Base-by-base conservation (phyloP, 1,284 basidiomycete genomes). In the Megacollybia platyphylla region DNA sequence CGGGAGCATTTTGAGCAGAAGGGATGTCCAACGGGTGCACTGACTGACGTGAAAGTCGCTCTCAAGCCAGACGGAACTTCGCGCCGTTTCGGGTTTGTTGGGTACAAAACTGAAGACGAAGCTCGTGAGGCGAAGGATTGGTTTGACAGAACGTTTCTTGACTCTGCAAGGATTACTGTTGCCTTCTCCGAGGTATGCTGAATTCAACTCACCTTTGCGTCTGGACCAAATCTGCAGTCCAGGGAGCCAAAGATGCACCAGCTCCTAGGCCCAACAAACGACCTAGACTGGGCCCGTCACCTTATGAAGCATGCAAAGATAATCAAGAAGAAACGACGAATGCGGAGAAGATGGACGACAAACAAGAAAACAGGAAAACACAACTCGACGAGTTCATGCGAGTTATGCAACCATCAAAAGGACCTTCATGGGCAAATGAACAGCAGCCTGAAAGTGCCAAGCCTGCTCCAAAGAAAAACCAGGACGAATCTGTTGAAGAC, bases 31-130 rank as follows among this genome's bases (percentile, higher is more conserved):
- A 63, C 64, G 1, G 79, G 73, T 17, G 78, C 68, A 39, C 73
- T 97, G 45, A 98, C 94, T 4, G 94, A 97, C 63, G 72, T 84
- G 42, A 88, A 88, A 60, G 73, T 97, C 43, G 79, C 92, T 6
- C 67, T 72, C 26, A 87, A 87, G 55, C 65, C 66, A 0, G 71
- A 90, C 55, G 90, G 90, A 1, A 83, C 79, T 1, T 84, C 85
- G 2, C 72, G 94, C 4, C 71, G 88, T 29, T 94, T 98, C 56
- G 94, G 86, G 0, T 98, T 97, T 57, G 73, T 97, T 5, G 94
- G 94, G 0, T 97, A 81, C 68, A 89, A 87, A 59, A 76, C 79
- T 0, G 72, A 84, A 30, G 67, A 72, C 8, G 87, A 97, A 50
- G 94, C 94, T 0, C 49, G 64, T 8, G 71, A 71, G 10, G 90